A percentile compares a stretch with the other conserved stretches of the same genome.
Evolutionary conservation across 768 basidiomycete genomes (phyloP).

Genomic region (Albatrellus ellisii): DNA sequence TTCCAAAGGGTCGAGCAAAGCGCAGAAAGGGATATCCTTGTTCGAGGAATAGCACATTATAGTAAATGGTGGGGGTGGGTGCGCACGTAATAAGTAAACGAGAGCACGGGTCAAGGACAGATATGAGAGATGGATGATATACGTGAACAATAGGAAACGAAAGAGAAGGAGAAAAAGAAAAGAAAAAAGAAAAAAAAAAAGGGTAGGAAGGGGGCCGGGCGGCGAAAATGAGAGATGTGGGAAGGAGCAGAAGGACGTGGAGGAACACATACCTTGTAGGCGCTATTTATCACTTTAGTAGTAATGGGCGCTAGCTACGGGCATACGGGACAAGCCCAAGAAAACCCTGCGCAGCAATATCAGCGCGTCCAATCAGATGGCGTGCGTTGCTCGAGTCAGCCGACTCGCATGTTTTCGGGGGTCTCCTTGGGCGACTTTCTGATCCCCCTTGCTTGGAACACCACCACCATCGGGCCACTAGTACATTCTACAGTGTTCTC

Average conservation of each 20-base stretch:
- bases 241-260: neutral
- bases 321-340: too few relatives aligned
- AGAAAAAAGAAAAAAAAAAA: slow-evolving; percentile 2
- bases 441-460: too few relatives aligned
- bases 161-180: slow-evolving; percentile 9
- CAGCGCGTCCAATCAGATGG: too few relatives aligned
- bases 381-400: too few relatives aligned
- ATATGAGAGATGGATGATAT: slow-evolving; percentile 9
- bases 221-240: neutral
- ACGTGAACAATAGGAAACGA: slow-evolving; percentile 8
- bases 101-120: slow-evolving; percentile 10
- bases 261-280: slow-evolving; percentile 1
- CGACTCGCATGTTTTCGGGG: too few relatives aligned
- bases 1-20: slow-evolving; percentile 12
- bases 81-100: slow-evolving; percentile 6
- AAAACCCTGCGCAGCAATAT: too few relatives aligned
- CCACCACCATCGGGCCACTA: too few relatives aligned
- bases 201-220: neutral
- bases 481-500: too few relatives aligned
- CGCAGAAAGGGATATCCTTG: neutral
- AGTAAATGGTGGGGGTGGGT: neutral
- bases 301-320: too few relatives aligned
- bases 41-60: slow-evolving; percentile 3
- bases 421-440: too few relatives aligned
- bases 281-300: neutral